These are phyloP conservation scores for Amaranthus cruentus DNA, from an alignment of 148 eudicot genomes.

Conservation along the genomic window DNA sequence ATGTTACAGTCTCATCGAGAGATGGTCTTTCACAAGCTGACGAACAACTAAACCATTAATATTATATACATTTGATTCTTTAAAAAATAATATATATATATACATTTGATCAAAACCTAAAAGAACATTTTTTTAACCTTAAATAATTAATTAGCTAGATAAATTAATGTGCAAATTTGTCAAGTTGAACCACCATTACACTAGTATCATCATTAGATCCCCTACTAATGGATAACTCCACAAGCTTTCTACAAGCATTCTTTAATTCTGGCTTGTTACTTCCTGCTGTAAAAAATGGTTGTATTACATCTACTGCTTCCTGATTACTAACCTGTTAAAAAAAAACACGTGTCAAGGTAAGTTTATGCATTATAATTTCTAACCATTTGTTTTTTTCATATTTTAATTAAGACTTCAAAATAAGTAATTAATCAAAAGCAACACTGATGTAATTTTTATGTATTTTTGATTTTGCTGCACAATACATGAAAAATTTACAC, in stretches of 20 bases:
- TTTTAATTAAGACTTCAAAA: neutral
- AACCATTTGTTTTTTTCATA: neutral
- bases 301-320: constrained; percentile 57
- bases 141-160: neutral
- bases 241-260: constrained; percentile 54
- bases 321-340: constrained; percentile 49
- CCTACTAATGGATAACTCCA: constrained; percentile 39
- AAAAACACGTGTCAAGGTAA: neutral
- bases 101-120: too few species aligned
- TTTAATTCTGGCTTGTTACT: constrained; percentile 20
- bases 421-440: too few species aligned
- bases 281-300: constrained; percentile 26
- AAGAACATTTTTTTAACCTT: too few species aligned
- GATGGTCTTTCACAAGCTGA: neutral
- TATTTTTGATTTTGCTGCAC: neutral
- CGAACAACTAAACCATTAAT: neutral
- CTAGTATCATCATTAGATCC: constrained; percentile 60
- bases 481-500: too few species aligned
- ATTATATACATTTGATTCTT: neutral
- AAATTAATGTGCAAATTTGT: constrained; percentile 21
- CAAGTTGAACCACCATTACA: constrained; percentile 46
- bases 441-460: neutral
- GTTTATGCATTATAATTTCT: neutral
- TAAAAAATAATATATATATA: neutral
- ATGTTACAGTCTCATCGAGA: too few species aligned